Conservation (phyloP, 495 filamentous ascomycete species). For the Geoglossum glabrum region DNA sequence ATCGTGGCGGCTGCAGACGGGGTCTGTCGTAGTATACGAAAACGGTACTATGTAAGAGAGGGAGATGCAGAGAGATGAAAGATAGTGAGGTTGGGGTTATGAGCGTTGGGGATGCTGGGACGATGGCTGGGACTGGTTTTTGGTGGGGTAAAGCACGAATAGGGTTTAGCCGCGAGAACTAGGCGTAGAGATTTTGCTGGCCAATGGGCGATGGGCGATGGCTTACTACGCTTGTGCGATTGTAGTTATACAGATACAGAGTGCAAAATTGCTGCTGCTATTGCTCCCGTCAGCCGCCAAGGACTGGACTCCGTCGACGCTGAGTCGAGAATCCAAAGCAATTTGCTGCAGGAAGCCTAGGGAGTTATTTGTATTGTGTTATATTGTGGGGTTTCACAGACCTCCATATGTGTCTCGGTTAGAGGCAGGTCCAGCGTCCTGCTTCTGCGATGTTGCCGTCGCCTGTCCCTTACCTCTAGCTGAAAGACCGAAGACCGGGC, state of each 20-base stretch:
- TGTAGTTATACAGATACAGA: background rate
- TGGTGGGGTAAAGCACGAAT: background rate
- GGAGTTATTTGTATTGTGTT: background rate
- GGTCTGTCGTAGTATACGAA: background rate
- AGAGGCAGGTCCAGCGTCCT: background rate
- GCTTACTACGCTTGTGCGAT: background rate
- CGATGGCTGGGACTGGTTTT: too few relatives aligned
- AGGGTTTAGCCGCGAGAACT: background rate
- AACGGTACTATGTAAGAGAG: background rate
- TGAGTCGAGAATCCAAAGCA: background rate
- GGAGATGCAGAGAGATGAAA: background rate
- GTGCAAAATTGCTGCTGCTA: too few relatives aligned
- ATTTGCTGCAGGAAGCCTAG: background rate
- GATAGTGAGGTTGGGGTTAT: background rate
- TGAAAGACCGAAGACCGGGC: background rate
- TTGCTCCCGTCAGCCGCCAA: background rate
- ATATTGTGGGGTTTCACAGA: background rate
- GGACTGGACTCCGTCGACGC: background rate
- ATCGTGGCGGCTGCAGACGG: constrained; percentile 28
- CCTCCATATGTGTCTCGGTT: background rate
- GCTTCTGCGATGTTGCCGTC: background rate
- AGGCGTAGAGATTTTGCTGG: background rate
- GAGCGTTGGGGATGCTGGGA: background rate
- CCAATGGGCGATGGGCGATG: background rate
- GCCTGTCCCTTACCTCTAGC: background rate